These are phyloP conservation scores for Boletus coccyginus DNA, from an alignment of 768 basidiomycete species.

Conservation along the genomic window DNA sequence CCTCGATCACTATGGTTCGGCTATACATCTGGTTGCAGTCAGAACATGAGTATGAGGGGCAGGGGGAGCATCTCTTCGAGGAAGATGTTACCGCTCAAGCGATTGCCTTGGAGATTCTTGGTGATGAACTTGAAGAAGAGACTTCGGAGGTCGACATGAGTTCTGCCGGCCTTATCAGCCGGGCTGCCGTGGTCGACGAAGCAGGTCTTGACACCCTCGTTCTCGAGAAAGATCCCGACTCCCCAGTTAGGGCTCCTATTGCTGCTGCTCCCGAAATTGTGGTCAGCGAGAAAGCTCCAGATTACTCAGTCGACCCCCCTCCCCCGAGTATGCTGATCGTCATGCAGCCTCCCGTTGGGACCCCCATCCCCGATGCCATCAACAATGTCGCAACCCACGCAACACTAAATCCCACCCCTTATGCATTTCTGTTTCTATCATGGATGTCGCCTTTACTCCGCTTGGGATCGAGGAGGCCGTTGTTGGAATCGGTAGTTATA, in stretches of 20 bases:
- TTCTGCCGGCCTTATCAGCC: constrained; percentile 16
- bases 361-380: constrained; percentile 8
- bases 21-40: constrained; percentile 35
- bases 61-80: constrained; percentile 28
- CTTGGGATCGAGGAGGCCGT: constrained; percentile 27
- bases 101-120: constrained; percentile 29
- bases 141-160: constrained; percentile 8
- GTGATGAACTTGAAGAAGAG: constrained; percentile 16
- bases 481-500: constrained; percentile 32
- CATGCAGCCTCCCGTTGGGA: constrained; percentile 23
- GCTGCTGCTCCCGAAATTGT: neutral
- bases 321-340: constrained; percentile 20
- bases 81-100: constrained; percentile 28
- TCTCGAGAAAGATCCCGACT: constrained; percentile 2
- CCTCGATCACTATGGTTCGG: constrained; percentile 27
- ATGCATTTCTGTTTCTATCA: constrained; percentile 21
- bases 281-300: neutral
- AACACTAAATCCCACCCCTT: constrained; percentile 11
- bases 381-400: constrained; percentile 22
- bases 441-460: constrained; percentile 27
- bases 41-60: constrained; percentile 29
- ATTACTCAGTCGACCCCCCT: neutral
- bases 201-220: constrained; percentile 6
- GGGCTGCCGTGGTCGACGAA: constrained; percentile 19
- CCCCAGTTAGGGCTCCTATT: constrained; percentile 1